phyloP scores from a whole-genome alignment of 768 basidiomycete species.

The Sarcomyxa edulis region DNA sequence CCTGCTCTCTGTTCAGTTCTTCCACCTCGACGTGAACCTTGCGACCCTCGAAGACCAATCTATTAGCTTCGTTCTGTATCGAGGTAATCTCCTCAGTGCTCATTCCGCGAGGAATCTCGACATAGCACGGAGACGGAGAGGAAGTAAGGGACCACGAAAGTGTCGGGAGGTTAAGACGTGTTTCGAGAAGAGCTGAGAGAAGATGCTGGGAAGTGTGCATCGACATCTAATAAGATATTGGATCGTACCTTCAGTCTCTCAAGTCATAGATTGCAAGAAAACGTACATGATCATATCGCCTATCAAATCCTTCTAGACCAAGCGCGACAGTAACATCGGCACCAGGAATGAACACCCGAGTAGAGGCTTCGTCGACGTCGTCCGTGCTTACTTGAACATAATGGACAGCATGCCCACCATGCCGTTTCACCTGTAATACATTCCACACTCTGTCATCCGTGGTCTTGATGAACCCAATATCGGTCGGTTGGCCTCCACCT shows the following conservation, averaged over 20 bases:
- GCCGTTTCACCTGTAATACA: constrained; percentile 62
- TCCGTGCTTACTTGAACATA: constrained; percentile 45
- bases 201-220: constrained; percentile 85
- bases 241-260: constrained; percentile 1
- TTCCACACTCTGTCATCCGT: constrained; percentile 43
- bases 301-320: constrained; percentile 52
- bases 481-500: constrained; percentile 77
- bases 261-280: not conserved
- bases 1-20: constrained; percentile 44
- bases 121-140: constrained; percentile 65
- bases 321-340: constrained; percentile 46
- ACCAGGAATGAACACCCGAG: constrained; percentile 43
- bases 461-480: constrained; percentile 54
- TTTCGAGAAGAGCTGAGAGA: constrained; percentile 75
- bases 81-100: constrained; percentile 52
- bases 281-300: constrained; percentile 72
- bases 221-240: constrained; percentile 48
- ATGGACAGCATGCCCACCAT: constrained; percentile 73
- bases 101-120: constrained; percentile 71
- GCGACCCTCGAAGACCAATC: constrained; percentile 64
- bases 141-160: constrained; percentile 78
- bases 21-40: constrained; percentile 70
- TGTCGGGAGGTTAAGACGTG: constrained; percentile 56
- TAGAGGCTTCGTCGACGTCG: constrained; percentile 34
- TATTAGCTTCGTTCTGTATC: constrained; percentile 63